These are phyloP conservation scores for Boletus patriciae DNA, from an alignment of 768 basidiomycete species.

Conservation along the genomic window DNA sequence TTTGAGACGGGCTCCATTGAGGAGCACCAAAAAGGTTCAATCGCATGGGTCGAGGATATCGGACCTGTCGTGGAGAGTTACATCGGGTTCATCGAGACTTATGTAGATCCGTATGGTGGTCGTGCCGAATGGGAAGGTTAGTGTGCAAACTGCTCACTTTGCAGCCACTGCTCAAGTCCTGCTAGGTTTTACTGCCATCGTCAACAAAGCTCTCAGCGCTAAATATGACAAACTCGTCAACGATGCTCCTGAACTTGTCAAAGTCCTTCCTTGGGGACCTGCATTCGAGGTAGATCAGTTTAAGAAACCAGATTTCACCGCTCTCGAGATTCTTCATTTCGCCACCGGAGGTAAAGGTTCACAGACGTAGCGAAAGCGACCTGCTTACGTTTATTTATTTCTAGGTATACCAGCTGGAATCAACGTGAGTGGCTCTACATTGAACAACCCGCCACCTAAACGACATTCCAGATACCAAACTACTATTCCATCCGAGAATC, in stretches of 20 bases:
- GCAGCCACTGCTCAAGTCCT: neutral
- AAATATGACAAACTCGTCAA: constrained; percentile 80
- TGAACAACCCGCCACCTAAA: neutral
- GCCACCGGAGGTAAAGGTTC: constrained; percentile 68
- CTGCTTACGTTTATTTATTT: neutral
- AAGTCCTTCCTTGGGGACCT: constrained; percentile 79
- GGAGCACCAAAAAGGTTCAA: constrained; percentile 76
- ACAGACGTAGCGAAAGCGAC: neutral
- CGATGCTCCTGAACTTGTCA: constrained; percentile 74
- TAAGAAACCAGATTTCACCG: constrained; percentile 85
- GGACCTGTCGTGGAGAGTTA: constrained; percentile 88
- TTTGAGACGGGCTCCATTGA: constrained; percentile 79
- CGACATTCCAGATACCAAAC: constrained; percentile 65
- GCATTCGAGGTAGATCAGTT: constrained; percentile 70
- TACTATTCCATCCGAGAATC: constrained; percentile 84
- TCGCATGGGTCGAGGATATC: constrained; percentile 82
- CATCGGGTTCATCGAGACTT: constrained; percentile 85
- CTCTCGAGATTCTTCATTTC: constrained; percentile 78
- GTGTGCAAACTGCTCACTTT: neutral
- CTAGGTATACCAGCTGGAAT: constrained; percentile 84
- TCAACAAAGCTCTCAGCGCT: constrained; percentile 78
- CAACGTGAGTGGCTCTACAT: constrained; percentile 50
- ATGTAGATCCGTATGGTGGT: constrained; percentile 87
- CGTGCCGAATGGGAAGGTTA: constrained; percentile 91
- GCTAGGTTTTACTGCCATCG: constrained; percentile 84